phyloP scores from a whole-genome alignment of 2,329 filamentous ascomycete genomes.

The Knoxdaviesia capensis region DNA sequence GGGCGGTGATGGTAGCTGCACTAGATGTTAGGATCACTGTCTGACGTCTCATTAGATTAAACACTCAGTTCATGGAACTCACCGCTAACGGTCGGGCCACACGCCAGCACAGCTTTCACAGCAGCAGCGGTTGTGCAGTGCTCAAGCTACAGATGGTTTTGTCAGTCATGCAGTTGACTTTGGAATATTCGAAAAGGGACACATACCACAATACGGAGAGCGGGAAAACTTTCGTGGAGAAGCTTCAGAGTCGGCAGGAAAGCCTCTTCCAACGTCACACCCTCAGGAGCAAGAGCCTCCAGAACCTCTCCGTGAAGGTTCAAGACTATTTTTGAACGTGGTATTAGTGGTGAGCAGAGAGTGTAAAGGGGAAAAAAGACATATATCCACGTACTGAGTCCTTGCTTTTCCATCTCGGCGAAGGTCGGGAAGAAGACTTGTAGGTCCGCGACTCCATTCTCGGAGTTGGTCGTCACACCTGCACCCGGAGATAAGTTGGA shows the following conservation, averaged over 20 bases:
- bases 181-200: neutral
- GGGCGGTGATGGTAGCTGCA: slow-evolving; percentile 58
- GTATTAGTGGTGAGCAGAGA: slow-evolving; percentile 1
- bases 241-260: slow-evolving; percentile 66
- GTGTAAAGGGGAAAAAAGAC: neutral
- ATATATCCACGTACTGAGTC: slow-evolving; percentile 21
- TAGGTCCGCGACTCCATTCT: slow-evolving; percentile 49
- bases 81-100: slow-evolving; percentile 55
- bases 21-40: neutral
- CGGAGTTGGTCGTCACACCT: slow-evolving; percentile 46
- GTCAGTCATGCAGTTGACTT: neutral
- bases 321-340: slow-evolving; percentile 28
- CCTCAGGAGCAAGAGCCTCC: slow-evolving; percentile 23
- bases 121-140: slow-evolving; percentile 78
- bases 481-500: slow-evolving; percentile 5
- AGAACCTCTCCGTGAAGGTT: slow-evolving; percentile 88
- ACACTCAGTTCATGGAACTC: slow-evolving; percentile 5
- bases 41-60: too few relatives aligned
- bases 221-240: slow-evolving; percentile 57
- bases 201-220: slow-evolving; percentile 36
- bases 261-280: slow-evolving; percentile 21
- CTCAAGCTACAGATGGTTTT: slow-evolving; percentile 29
- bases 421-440: slow-evolving; percentile 62
- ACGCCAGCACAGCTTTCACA: slow-evolving; percentile 54
- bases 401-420: slow-evolving; percentile 68